Percentiles rank a stretch among this genome's conserved stretches.
Conservation (phyloP, 768 basidiomycete species). For the Cystobasidium tubakii region DNA sequence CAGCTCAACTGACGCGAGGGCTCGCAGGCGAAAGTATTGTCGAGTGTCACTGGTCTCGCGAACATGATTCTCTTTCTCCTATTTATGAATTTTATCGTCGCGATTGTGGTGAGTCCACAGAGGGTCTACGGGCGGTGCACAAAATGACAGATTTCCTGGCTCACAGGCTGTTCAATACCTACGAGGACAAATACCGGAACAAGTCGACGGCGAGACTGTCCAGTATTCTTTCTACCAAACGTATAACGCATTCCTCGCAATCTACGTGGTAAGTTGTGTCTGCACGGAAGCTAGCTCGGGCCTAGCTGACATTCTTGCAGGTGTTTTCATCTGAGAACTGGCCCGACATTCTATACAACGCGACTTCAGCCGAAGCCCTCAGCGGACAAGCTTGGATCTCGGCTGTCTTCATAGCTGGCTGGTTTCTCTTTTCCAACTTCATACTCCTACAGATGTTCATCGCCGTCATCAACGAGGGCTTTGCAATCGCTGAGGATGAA, state of each 20-base stretch:
- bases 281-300: background rate
- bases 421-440: constrained; percentile 90
- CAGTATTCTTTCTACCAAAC: constrained; percentile 71
- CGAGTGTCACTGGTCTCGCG: constrained; percentile 77
- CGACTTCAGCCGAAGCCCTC: constrained; percentile 59
- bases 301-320: constrained; percentile 50
- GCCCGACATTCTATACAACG: constrained; percentile 66
- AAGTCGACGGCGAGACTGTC: constrained; percentile 47
- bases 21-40: constrained; percentile 72
- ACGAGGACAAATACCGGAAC: constrained; percentile 65
- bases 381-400: constrained; percentile 67
- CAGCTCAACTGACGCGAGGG: constrained; percentile 16
- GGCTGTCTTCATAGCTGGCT: constrained; percentile 66
- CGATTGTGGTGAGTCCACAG: constrained; percentile 57
- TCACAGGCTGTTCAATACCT: constrained; percentile 64
- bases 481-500: constrained; percentile 80
- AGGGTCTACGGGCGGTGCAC: background rate
- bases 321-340: constrained; percentile 92
- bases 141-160: background rate
- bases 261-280: constrained; percentile 58
- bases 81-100: constrained; percentile 76
- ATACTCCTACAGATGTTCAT: constrained; percentile 93
- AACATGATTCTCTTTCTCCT: constrained; percentile 91
- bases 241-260: constrained; percentile 74
- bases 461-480: constrained; percentile 66